Percentiles rank a stretch among this genome's conserved stretches.
These are phyloP conservation scores for Yamadazyma spencermartinsiae DNA, from an alignment of 1,139 yeast species.

Conservation along the genomic window DNA sequence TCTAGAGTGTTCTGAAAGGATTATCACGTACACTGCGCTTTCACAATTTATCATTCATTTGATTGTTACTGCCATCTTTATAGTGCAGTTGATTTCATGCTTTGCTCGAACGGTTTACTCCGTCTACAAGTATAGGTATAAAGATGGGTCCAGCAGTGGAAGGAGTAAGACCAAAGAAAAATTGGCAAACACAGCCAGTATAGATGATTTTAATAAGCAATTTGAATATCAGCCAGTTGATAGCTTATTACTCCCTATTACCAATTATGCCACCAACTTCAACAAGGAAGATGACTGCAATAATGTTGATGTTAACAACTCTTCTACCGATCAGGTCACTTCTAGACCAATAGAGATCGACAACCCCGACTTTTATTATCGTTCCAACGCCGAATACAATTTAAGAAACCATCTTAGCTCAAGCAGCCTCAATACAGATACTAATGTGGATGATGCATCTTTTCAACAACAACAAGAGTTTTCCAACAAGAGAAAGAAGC, in stretches of 20 bases:
- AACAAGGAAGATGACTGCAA: background rate
- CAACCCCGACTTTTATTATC: slow-evolving; percentile 16
- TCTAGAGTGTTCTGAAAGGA: slow-evolving; percentile 32
- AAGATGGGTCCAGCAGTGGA: background rate
- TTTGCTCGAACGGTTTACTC: slow-evolving; percentile 28
- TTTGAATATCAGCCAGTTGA: slow-evolving; percentile 37
- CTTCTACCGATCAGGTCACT: background rate
- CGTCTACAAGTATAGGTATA: slow-evolving; percentile 16
- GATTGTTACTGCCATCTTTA: slow-evolving; percentile 36
- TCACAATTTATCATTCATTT: slow-evolving; percentile 42
- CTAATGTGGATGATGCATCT: slow-evolving; percentile 16
- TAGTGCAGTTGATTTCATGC: slow-evolving; percentile 33
- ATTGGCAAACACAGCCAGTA: slow-evolving; percentile 12
- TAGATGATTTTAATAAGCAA: slow-evolving; percentile 28
- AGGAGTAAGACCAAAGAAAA: slow-evolving; percentile 6
- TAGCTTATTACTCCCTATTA: slow-evolving; percentile 8
- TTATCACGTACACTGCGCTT: slow-evolving; percentile 42
- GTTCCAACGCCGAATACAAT: slow-evolving; percentile 16
- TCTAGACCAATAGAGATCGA: background rate
- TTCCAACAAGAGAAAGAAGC: slow-evolving; percentile 23
- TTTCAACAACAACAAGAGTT: slow-evolving; percentile 23
- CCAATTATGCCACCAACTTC: slow-evolving; percentile 2
- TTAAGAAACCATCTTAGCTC: slow-evolving; percentile 5
- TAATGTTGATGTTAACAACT: background rate
- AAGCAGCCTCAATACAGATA: slow-evolving; percentile 3